Evolutionary conservation across 495 filamentous ascomycete genomes (phyloP).

Genomic region (Saxophila tyrrhenica): DNA sequence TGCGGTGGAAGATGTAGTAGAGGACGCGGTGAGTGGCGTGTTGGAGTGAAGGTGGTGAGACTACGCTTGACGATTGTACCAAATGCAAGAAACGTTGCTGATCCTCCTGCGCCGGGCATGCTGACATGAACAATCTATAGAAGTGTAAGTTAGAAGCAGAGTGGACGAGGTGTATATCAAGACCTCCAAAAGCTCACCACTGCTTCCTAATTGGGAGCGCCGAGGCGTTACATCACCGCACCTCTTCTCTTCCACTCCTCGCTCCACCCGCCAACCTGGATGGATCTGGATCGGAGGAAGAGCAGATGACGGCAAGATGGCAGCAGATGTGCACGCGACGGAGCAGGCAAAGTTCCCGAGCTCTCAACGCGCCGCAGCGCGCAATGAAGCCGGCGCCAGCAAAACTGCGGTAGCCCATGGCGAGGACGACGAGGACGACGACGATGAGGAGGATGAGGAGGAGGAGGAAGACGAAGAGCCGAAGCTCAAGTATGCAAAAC

Average conservation of each 20-base stretch:
- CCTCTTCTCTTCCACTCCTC: neutral
- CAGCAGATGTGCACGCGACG: constrained; percentile 20
- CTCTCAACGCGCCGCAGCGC: constrained; percentile 2
- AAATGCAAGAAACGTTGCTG: constrained; percentile 15
- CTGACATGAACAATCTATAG: no score
- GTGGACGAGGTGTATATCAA: no score
- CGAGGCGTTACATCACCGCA: no score
- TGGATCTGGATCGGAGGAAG: neutral
- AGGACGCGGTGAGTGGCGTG: neutral
- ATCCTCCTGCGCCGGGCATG: neutral
- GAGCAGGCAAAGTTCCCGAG: constrained; percentile 1
- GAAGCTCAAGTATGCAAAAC: constrained; percentile 75
- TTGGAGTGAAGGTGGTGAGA: neutral
- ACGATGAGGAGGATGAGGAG: constrained; percentile 55
- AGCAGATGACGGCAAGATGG: constrained; percentile 30
- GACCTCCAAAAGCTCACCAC: no score
- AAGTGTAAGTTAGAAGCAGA: no score
- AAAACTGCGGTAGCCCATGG: neutral
- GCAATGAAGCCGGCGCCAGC: constrained; percentile 3
- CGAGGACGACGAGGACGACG: neutral
- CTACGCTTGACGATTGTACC: constrained; percentile 7
- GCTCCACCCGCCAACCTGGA: neutral
- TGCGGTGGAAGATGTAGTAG: neutral
- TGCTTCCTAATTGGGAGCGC: neutral
- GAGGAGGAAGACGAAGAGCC: constrained; percentile 95